Conservation (phyloP, 78 protist genomes). For the Corallochytrium limacisporum region DNA sequence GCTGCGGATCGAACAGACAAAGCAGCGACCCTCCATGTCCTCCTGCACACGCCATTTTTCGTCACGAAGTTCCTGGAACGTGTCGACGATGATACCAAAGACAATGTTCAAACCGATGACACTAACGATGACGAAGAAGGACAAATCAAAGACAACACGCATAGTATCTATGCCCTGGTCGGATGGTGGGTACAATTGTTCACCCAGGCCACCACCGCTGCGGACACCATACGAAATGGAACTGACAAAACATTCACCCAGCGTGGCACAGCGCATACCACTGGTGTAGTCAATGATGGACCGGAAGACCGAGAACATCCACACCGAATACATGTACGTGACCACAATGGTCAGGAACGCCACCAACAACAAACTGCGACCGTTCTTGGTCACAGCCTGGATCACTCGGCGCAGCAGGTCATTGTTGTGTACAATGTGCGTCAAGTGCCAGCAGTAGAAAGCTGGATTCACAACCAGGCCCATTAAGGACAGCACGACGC, state of each 20-base stretch:
- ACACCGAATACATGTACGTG: slow-evolving; percentile 9
- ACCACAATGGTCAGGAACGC: slow-evolving; percentile 1
- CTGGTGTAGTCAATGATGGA: no score
- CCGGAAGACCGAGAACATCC: slow-evolving; percentile 6
- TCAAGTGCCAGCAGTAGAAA: background rate
- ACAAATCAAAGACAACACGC: background rate
- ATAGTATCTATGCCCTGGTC: no score
- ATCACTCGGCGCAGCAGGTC: background rate
- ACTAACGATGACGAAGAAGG: background rate
- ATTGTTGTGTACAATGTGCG: background rate
- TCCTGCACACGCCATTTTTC: no score
- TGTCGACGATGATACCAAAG: slow-evolving; percentile 14
- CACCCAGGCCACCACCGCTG: no score
- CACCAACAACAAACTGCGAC: background rate
- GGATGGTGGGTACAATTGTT: no score
- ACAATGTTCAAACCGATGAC: background rate
- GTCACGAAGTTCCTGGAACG: no score
- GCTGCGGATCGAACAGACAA: no score
- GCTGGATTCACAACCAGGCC: background rate
- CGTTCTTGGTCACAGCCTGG: slow-evolving; percentile 2
- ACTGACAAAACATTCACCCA: no score
- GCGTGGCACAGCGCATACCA: no score
- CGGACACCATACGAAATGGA: no score
- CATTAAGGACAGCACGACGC: background rate
- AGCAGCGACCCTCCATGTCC: no score